Base-by-base conservation (phyloP, 2,329 filamentous ascomycete species). In the Colletotrichum spinosum region DNA sequence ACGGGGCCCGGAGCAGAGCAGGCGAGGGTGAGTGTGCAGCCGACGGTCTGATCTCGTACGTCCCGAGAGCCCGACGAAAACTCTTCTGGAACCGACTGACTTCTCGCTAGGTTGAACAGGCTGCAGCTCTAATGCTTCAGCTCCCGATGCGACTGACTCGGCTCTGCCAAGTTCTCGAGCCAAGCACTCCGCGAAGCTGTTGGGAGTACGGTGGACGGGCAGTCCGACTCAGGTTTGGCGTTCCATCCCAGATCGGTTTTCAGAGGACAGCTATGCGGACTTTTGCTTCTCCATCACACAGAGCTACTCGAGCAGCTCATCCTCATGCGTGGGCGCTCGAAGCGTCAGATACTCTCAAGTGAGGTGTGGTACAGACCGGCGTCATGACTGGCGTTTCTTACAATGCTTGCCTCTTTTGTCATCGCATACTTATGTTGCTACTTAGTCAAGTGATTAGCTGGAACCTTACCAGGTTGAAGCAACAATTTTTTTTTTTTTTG, bases 61-160 rank as follows among this genome's bases (percentile, higher is more conserved):
- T 50, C 56, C 52, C 34, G 46, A 35, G 42, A 38, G 10, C 12
- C 12, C 15, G 42, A 63, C 7, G 35, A 52, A 52, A 53, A 44
- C 25, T 33, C 34, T 53, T 48, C 35, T 39, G 45, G 60, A 37
- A 39, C 59, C 53, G 48, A 57, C 44, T 25, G 25, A 37, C 55
- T 42, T 61, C 44, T 34, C n/a, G 44, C 61, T 35, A 41, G 50
- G 25, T 25, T 25, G 25, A 25, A 25, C 25, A 25, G 25, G 39
- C 38, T 42, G 51, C 61, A 35, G 38, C 38, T 50, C 38, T 11
- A 35, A 45, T 41, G 44, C 50, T 17, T 38, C 2, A 13, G 53
- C 25, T 25, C 4, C 25, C 25, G 13, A 11, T 50, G 56, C 11
- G 8, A 51, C 61, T 65, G 62, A 65, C 51, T 62, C 57, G 41